Base-by-base conservation (phyloP, 768 basidiomycete genomes). In the Boletales sp. region DNA sequence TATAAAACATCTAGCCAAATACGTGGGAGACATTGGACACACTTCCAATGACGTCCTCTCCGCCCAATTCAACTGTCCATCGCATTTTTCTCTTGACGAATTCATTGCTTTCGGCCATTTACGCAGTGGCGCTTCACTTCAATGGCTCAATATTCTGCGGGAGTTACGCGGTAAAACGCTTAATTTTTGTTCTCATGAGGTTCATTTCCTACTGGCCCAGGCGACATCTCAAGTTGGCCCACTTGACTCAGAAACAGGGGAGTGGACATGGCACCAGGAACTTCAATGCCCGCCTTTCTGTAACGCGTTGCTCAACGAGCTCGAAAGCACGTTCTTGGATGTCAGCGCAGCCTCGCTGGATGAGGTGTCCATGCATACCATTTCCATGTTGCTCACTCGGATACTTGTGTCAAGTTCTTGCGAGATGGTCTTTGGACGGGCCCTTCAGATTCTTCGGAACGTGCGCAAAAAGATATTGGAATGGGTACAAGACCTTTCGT, bases 401-500 rank as follows among this genome's bases (percentile, higher is more conserved):
- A 10, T 37, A 17, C 36, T 37, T 37, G 36, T 17, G 6, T 34
- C 34, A 5, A 13, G 13, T 12, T 15, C 34, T 15, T 13, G 34
- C 34, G 13, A 34, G 15, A 15, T 8, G 12, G 13, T 12, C 12
- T 13, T 15, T 12, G 13, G 15, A 15, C 34, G 4, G 15, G 34
- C 34, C 7, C 4, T 34, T 8, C 12, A 4, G 15, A 34, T 34
- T 34, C 34, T 34, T 34, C 34, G 34, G 3, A 12, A 34, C 13
- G 34, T 34, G 12, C 34, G 34, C 34, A 34, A 8, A 34, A 12
- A 34, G 11, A 34, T 7, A 13, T 34, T 34, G 13, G 6, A 34
- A 12, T 34, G 34, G 34, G 34, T 34, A 14, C 13, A 48, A 2
- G 48, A 74, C 15, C 52, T 73, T 6, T 40, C 50, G 7, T 17